phyloP scores from a whole-genome alignment of 495 filamentous ascomycete species.

The Daldinia grandis region DNA sequence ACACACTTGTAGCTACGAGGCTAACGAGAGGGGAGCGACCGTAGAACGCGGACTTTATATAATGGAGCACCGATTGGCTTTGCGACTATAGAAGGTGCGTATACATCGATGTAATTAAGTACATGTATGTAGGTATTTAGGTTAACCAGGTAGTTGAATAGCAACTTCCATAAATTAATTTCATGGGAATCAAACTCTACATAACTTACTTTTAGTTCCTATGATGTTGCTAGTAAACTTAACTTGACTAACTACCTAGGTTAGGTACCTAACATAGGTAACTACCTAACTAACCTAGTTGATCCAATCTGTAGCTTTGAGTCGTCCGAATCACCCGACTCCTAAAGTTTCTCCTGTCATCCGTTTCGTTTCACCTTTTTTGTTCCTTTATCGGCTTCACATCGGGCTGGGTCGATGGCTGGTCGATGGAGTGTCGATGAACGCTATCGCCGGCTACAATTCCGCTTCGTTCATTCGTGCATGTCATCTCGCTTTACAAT shows the following conservation, averaged over 20 bases:
- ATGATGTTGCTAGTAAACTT: not conserved
- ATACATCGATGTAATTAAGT: no score
- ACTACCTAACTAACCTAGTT: not conserved
- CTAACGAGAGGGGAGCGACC: conserved; percentile 15
- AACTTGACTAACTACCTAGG: no score
- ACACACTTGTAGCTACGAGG: not conserved
- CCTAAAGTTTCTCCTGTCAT: conserved; percentile 9
- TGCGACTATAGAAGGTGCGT: not conserved
- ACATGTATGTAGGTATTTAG: no score
- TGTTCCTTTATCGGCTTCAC: conserved; percentile 30
- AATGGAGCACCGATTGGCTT: conserved; percentile 18
- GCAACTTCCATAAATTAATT: not conserved
- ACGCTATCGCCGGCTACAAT: conserved; percentile 10
- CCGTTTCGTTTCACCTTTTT: conserved; percentile 30
- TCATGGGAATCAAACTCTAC: not conserved
- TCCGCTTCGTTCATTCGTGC: conserved; percentile 18
- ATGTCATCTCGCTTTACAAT: conserved; percentile 16
- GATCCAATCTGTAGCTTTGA: not conserved
- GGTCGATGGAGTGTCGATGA: not conserved
- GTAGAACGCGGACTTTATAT: conserved; percentile 26
- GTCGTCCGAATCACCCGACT: not conserved
- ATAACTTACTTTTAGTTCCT: not conserved
- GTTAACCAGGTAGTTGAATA: no score
- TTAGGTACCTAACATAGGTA: no score
- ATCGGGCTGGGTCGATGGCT: not conserved